These are phyloP conservation scores for Lippia alba DNA, from an alignment of 305 asterid genomes.

Conservation along the genomic window DNA sequence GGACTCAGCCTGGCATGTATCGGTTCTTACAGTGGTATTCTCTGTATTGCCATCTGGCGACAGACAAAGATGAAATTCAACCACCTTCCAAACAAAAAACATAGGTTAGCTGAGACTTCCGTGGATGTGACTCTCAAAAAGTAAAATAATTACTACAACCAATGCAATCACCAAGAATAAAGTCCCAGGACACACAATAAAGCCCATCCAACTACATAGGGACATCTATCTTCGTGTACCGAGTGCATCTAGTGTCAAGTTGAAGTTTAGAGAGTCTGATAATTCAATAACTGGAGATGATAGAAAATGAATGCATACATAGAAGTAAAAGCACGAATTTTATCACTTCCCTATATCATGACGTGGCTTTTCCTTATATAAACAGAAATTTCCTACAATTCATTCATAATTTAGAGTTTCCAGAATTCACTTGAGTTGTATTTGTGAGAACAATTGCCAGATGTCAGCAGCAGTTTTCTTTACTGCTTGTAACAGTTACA, in stretches of 20 bases:
- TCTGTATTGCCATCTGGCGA: constrained; percentile 55
- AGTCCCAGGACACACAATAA: constrained; percentile 9
- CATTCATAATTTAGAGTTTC: background rate
- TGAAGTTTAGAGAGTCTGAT: too few relatives aligned
- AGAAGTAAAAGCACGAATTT: constrained; percentile 16
- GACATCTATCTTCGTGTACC: background rate
- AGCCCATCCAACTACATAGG: constrained; percentile 16
- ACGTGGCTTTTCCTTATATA: background rate
- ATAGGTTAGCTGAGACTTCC: constrained; percentile 26
- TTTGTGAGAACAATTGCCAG: too few relatives aligned
- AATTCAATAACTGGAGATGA: constrained; percentile 15
- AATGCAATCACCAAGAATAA: constrained; percentile 30
- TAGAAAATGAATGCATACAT: constrained; percentile 15
- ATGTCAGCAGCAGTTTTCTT: background rate
- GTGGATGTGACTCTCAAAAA: constrained; percentile 21
- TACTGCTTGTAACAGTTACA: constrained; percentile 15
- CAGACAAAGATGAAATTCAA: constrained; percentile 60
- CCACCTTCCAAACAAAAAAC: constrained; percentile 57
- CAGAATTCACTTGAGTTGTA: background rate
- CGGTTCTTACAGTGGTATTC: constrained; percentile 37
- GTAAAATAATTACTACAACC: constrained; percentile 24
- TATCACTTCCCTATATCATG: background rate
- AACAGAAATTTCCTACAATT: background rate
- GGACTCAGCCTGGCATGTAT: constrained; percentile 43
- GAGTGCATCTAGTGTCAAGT: too few relatives aligned